Percentiles rank a stretch among this genome's conserved stretches.
phyloP scores from a whole-genome alignment of 1,284 basidiomycete genomes.

The Athelia sp. region DNA sequence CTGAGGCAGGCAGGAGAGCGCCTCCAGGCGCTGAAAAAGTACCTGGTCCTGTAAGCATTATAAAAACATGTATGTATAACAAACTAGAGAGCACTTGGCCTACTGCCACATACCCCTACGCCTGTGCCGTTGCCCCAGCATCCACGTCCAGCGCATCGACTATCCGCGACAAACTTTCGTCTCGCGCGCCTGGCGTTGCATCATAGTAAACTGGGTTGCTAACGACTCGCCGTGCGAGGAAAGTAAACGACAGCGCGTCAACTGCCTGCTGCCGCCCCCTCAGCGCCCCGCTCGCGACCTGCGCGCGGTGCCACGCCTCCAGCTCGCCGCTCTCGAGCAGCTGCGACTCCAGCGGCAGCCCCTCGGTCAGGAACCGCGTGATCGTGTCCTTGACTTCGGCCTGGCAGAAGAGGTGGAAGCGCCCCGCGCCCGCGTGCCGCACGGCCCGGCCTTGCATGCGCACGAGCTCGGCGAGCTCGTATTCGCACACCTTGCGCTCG shows the following conservation, averaged over 20 bases:
- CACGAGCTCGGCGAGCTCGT: constrained; percentile 77
- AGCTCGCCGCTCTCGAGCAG: constrained; percentile 55
- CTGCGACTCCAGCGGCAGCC: constrained; percentile 85
- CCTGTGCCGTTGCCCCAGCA: background rate
- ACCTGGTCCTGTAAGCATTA: constrained; percentile 30
- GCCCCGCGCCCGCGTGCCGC: constrained; percentile 55
- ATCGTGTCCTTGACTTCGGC: constrained; percentile 77
- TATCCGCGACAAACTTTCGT: constrained; percentile 62
- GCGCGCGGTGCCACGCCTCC: constrained; percentile 45
- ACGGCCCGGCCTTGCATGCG: constrained; percentile 90
- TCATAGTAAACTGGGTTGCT: constrained; percentile 90
- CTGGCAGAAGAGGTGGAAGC: constrained; percentile 86
- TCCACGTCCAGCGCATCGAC: constrained; percentile 54
- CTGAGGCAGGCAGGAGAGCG: constrained; percentile 75
- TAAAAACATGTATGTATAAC: background rate
- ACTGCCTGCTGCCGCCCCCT: constrained; percentile 64
- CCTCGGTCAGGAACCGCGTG: constrained; percentile 78
- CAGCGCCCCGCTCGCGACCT: constrained; percentile 34
- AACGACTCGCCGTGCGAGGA: constrained; percentile 65
- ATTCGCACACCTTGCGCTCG: constrained; percentile 77
- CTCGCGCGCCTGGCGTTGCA: constrained; percentile 34
- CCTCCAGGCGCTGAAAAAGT: constrained; percentile 70
- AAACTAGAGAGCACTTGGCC: background rate
- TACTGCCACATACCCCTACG: too few relatives aligned
- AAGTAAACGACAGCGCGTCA: constrained; percentile 80